A percentile compares a stretch with the other conserved stretches of the same genome.
Evolutionary conservation across 176 grass and related monocot genomes (phyloP).

Genomic region (Dendrocalamus sinicus): DNA sequence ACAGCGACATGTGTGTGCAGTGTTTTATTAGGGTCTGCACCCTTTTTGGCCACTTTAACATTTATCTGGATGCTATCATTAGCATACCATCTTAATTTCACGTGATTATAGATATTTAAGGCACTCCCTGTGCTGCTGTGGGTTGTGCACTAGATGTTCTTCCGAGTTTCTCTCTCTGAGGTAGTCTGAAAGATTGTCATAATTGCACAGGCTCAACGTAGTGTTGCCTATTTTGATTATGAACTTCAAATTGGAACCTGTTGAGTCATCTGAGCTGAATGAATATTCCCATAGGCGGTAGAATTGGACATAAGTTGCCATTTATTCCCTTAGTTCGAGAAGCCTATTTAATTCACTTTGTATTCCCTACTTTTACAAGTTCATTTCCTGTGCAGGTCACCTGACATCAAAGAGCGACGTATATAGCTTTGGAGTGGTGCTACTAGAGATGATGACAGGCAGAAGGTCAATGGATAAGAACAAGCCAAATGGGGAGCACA

Average conservation of each 20-base stretch:
- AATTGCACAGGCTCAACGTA: background rate
- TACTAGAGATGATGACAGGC: slow-evolving; percentile 86
- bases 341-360: slow-evolving; percentile 7
- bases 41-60: slow-evolving; percentile 16
- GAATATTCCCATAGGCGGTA: slow-evolving; percentile 7
- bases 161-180: slow-evolving; percentile 3
- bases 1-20: slow-evolving; percentile 16
- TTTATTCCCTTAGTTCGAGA: slow-evolving; percentile 11
- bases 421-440: slow-evolving; percentile 87
- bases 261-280: slow-evolving; percentile 10
- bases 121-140: slow-evolving; percentile 35
- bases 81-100: slow-evolving; percentile 19
- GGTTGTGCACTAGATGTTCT: slow-evolving; percentile 18
- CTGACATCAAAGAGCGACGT: slow-evolving; percentile 88
- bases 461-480: slow-evolving; percentile 87
- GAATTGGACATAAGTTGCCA: background rate
- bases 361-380: slow-evolving; percentile 32
- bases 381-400: slow-evolving; percentile 59
- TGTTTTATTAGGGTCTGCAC: slow-evolving; percentile 3
- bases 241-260: background rate
- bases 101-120: slow-evolving; percentile 28
- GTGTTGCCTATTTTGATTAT: slow-evolving; percentile 15
- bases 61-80: slow-evolving; percentile 37
- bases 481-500: slow-evolving; percentile 93
- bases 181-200: slow-evolving; percentile 28